Evolutionary conservation across 345 rosid genomes (phyloP), one percentile per base, ranked within the genome.

Genomic region (Eucalyptus camaldulensis): DNA sequence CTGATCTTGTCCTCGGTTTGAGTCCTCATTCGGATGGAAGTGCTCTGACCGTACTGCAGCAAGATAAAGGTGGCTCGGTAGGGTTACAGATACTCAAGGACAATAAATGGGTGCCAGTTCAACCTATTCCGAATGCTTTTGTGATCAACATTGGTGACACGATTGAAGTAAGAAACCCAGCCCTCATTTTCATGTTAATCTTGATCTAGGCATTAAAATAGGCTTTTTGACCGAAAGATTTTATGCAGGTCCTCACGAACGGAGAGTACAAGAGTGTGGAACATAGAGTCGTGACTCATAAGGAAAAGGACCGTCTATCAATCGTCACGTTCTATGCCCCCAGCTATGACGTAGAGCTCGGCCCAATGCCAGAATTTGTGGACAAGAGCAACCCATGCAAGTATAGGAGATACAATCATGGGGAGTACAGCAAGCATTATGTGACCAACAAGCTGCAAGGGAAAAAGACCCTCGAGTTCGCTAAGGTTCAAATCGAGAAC

Each of bases 11-110:
- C 88, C 90, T 96, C 56, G 99, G 99, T 25, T 96, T 97, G 49
- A 97, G 99, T 88, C 99, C 99, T 80, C 99, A 97, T 92, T 96
- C 99, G 56, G 99, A 97, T 93, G 99, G 99, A 65, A 97, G 99
- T 94, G 99, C 98, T 85, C 93, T 97, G 80, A 96, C 99, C 72
- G 98, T 96, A 53, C 91, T 97, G 90, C 99, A 96, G 92, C 99
- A 97, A 89, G 93, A 91, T 56, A 95, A 93, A 87, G 94, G 94
- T 40, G 90, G 94, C 91, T 91, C 95, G 67, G 96, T 91, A 33
- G 99, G 99, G 37, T 97, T 97, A 85, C 99, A 97, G 90, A 94
- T 97, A 91, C 95, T 97, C 29, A 97, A 97, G 51, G 95, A 94
- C 88, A 91, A 91, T 89, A 91, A 89, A 51, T 97, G 99, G 99